Conservation (phyloP, 208 protist genomes). For the Trypanosoma rangeli region DNA sequence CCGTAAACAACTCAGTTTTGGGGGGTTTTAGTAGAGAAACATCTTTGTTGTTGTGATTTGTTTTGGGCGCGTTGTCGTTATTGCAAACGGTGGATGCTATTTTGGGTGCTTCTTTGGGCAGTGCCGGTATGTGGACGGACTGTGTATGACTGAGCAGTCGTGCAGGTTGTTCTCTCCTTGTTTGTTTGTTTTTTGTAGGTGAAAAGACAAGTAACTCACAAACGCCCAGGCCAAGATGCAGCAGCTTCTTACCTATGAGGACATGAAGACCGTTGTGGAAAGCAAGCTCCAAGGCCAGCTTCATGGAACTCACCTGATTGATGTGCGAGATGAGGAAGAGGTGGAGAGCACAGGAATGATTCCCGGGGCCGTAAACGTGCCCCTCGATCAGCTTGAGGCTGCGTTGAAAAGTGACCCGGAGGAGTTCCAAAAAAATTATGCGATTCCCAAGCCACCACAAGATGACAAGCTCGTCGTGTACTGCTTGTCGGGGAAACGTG, state of each 20-base stretch:
- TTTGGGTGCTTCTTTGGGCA: background rate
- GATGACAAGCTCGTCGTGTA: conserved; percentile 67
- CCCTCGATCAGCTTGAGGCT: conserved; percentile 53
- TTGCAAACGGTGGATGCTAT: too few species aligned
- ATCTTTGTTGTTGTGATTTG: too few species aligned
- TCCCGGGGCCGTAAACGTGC: conserved; percentile 52
- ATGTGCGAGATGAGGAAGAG: conserved; percentile 66
- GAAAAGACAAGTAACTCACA: too few species aligned
- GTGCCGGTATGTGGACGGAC: background rate
- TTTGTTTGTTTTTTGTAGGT: background rate
- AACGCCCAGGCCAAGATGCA: conserved; percentile 32
- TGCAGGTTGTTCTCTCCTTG: background rate
- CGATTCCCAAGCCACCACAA: conserved; percentile 34
- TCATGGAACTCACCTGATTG: conserved; percentile 45
- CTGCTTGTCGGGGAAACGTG: conserved; percentile 54
- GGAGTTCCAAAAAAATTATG: conserved; percentile 47
- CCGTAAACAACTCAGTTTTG: too few species aligned
- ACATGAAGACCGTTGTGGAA: conserved; percentile 55
- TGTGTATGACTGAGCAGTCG: background rate
- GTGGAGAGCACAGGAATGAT: conserved; percentile 48
- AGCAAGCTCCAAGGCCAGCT: conserved; percentile 34
- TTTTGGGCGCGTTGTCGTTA: too few species aligned
- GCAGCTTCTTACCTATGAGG: conserved; percentile 41
- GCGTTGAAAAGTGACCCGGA: conserved; percentile 42
- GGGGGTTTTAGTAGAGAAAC: too few species aligned